Conservation (phyloP, 805 yeast species). For the Nakazawaea holstii region DNA sequence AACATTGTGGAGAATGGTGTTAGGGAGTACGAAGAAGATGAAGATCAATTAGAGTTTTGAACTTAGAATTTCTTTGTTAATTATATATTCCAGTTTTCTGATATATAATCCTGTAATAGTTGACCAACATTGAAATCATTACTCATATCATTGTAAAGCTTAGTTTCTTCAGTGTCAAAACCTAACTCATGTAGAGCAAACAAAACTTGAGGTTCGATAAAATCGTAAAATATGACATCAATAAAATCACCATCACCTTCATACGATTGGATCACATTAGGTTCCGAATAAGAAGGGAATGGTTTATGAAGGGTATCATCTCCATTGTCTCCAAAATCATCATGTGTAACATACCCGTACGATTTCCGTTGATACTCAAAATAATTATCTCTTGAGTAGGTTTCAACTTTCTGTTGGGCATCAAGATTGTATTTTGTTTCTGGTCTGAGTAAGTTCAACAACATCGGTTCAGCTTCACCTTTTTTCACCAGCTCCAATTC, state of each 20-base stretch:
- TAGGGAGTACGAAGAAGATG: slow-evolving; percentile 13
- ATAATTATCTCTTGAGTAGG: background rate
- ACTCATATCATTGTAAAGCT: slow-evolving; percentile 26
- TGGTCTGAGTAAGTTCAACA: slow-evolving; percentile 4
- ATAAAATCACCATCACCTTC: slow-evolving; percentile 33
- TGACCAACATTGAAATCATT: slow-evolving; percentile 37
- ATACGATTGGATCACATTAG: slow-evolving; percentile 69
- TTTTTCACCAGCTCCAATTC: background rate
- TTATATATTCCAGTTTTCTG: slow-evolving; percentile 23
- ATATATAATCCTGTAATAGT: slow-evolving; percentile 36
- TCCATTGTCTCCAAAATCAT: slow-evolving; percentile 82
- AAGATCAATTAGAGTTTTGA: slow-evolving; percentile 1
- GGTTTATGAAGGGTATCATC: slow-evolving; percentile 76
- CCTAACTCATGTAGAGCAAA: slow-evolving; percentile 31
- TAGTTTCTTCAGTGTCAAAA: slow-evolving; percentile 4
- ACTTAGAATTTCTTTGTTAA: background rate
- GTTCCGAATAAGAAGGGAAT: slow-evolving; percentile 54
- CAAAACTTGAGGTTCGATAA: slow-evolving; percentile 50
- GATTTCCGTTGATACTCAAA: slow-evolving; percentile 17
- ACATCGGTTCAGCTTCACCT: slow-evolving; percentile 9
- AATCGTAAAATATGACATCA: slow-evolving; percentile 77
- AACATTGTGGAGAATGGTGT: slow-evolving; percentile 55
- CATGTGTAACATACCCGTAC: slow-evolving; percentile 77
- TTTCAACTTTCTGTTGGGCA: background rate
- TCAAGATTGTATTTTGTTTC: background rate